Evolutionary conservation across 2,329 filamentous ascomycete genomes (phyloP), one percentile per base, ranked within the genome.

Genomic region (Beauveria asiatica): DNA sequence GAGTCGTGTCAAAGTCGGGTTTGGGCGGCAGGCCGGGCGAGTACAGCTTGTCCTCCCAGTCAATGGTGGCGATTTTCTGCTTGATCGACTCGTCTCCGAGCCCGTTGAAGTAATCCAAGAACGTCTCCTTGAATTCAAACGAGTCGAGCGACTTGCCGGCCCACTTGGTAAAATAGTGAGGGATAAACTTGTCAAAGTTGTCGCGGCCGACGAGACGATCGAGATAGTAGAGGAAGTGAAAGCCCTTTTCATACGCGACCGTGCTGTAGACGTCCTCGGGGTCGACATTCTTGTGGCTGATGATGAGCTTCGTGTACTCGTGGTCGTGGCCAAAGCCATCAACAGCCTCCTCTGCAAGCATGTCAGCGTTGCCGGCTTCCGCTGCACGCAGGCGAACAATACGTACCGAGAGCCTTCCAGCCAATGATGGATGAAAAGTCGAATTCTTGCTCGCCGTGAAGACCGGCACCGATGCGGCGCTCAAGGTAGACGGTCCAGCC

Each of bases 401-500:
- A 42, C 76, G 60, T 70, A 83, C 81, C 82, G 19, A 96, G 83
- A 2, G 87, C 83, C 70, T 96, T 94, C 93, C 93, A 97, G 62
- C 94, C 94, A 65, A 97, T 95, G 65, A 97, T 96, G 64, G 93
- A 87, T 9, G 90, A 95, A 73, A 99, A 97, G 75, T 97, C 89
- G 64, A 94, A 90, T 70, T 95, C 87, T 5, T 89, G 76, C 64
- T 93, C 88, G 51, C 92, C 92, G 67, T 97, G 92, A 49, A 96
- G 79, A 21, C 79, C 83, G 16, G 85, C 88, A 64, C 86, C 81
- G 62, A 95, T 90, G 53, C 94, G 84, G 57, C 94, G 88, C 75
- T 99, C 94, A 5, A 97, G 82, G 69, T 99, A 99, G 21, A 88
- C 89, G 0, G 94, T 97, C 94, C 93, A 97, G 37, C 93, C 93